phyloP scores from a whole-genome alignment of 805 yeast species.

The Ogataea methylovora region DNA sequence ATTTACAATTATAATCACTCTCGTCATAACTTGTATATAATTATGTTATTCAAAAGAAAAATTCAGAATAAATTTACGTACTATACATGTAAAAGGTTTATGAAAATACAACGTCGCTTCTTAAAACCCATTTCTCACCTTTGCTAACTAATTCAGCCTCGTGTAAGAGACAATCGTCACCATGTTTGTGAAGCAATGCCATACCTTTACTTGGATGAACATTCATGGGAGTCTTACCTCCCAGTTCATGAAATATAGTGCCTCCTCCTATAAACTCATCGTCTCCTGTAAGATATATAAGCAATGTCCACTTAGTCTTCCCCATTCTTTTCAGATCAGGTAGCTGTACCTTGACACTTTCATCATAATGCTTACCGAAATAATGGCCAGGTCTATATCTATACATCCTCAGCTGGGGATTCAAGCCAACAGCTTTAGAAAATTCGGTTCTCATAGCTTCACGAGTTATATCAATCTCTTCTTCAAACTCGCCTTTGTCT shows the following conservation, averaged over 20 bases:
- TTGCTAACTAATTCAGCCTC: slow-evolving; percentile 44
- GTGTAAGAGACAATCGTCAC: slow-evolving; percentile 55
- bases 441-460: slow-evolving; percentile 28
- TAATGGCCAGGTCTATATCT: slow-evolving; percentile 49
- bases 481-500: slow-evolving; percentile 21
- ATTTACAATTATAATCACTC: slow-evolving; percentile 8
- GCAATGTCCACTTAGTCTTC: slow-evolving; percentile 49
- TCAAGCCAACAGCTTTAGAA: slow-evolving; percentile 36
- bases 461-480: slow-evolving; percentile 3
- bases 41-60: not conserved
- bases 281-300: slow-evolving; percentile 50
- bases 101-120: slow-evolving; percentile 45
- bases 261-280: slow-evolving; percentile 53
- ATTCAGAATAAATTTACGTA: not conserved
- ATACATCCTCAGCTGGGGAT: slow-evolving; percentile 49
- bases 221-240: slow-evolving; percentile 17
- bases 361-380: slow-evolving; percentile 58
- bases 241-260: slow-evolving; percentile 38
- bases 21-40: slow-evolving; percentile 3
- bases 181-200: slow-evolving; percentile 59
- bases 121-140: slow-evolving; percentile 56
- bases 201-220: slow-evolving; percentile 46
- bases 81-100: slow-evolving; percentile 5
- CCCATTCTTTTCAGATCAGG: slow-evolving; percentile 23
- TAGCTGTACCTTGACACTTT: slow-evolving; percentile 32